Base-by-base conservation (phyloP, 257 asterid species). In the Solanum lycopersicoides region DNA sequence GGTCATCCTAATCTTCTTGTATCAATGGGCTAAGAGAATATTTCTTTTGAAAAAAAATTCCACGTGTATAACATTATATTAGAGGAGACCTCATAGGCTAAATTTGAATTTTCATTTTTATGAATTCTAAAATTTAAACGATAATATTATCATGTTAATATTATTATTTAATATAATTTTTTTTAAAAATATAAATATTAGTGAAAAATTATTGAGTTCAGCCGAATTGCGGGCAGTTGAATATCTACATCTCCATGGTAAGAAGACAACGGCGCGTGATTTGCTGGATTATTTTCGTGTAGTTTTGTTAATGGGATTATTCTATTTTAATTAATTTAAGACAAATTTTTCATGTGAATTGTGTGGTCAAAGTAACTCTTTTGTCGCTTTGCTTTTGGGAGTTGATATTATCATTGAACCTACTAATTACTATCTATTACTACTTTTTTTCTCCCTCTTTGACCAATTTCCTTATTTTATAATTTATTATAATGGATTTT, bases 151-250 rank as follows among this genome's bases (percentile, higher is more conserved):
- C 0, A 18, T 69, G 12, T 15, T 69, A 69, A 30, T 14, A 14
- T n/a, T n/a, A n/a, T 9, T 32, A 5, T 32, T 69, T 11, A 25
- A 65, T 65, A 25, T 10, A 0, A 30, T 21, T 21, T 63, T n/a
- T 10, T 10, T 10, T 4, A 0, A 4, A 63, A 63, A 63, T n/a
- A n/a, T 60, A 23, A 63, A 63, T n/a, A n/a, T 11, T 15, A n/a
- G 0, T 6, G 2, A 5, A 5, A 63, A 65, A 0, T 0, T n/a
- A 65, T 5, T 65, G 0, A 65, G 2, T 65, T 63, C 7, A 63
- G 0, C 0, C 0, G 0, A 50, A 50, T 15, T 20, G 10, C 4
- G n/a, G 1, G 0, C 0, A 5, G 0, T 1, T 0, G 2, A 63
- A 63, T 63, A 11, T n/a, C 5, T 47, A 13, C 2, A 0, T 44